phyloP scores from a whole-genome alignment of 1,284 basidiomycete species.

The Ustilago esculenta region DNA sequence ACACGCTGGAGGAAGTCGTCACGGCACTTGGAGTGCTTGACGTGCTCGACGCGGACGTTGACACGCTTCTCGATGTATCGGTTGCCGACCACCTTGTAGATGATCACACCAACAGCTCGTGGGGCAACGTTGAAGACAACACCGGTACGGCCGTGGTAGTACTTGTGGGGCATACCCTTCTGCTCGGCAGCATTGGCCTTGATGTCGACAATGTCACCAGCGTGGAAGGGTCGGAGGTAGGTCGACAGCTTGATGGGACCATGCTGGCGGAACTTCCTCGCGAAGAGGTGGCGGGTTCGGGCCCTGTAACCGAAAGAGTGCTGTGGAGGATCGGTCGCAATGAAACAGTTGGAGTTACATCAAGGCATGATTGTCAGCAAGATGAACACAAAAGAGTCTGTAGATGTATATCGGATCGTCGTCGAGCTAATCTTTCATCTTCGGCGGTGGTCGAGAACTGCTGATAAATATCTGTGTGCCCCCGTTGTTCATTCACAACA shows the following conservation, averaged over 20 bases:
- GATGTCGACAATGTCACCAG: conserved; percentile 99
- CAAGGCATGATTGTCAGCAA: no score
- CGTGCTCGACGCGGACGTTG: conserved; percentile 97
- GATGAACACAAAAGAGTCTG: no score
- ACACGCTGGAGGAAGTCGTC: conserved; percentile 98
- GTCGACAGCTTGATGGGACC: conserved; percentile 91
- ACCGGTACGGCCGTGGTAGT: conserved; percentile 81
- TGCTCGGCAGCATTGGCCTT: conserved; percentile 98
- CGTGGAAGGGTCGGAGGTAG: conserved; percentile 89
- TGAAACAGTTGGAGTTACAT: background rate
- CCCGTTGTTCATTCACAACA: no score
- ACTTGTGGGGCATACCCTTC: conserved; percentile 99
- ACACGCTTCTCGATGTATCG: conserved; percentile 99
- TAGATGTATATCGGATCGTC: no score
- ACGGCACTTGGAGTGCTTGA: conserved; percentile 97
- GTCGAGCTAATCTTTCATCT: no score
- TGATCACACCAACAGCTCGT: conserved; percentile 92
- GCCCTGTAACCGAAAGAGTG: conserved; percentile 99
- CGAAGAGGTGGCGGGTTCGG: conserved; percentile 99
- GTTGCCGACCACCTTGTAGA: conserved; percentile 98
- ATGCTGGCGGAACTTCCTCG: conserved; percentile 75
- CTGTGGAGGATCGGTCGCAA: conserved; percentile 71
- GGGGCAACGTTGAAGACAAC: conserved; percentile 99
- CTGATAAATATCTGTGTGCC: no score
- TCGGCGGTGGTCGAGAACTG: no score